Percentiles rank a stretch among this genome's conserved stretches.
Evolutionary conservation across 2,329 filamentous ascomycete genomes (phyloP).

Genomic region (Penicillium oxalicum): DNA sequence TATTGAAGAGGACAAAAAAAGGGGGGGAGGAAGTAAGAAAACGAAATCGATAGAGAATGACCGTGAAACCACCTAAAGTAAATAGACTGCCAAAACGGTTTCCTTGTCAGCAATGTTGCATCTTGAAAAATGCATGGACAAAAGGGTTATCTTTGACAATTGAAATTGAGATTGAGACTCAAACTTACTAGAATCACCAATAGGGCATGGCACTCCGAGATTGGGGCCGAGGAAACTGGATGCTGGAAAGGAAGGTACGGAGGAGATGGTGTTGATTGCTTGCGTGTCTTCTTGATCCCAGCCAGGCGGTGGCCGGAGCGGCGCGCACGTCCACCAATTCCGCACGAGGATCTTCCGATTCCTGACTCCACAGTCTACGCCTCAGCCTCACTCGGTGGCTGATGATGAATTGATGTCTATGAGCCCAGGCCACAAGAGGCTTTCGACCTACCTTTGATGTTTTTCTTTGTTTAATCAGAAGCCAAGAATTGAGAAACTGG

Average conservation of each 20-base stretch:
- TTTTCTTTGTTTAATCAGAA: no score
- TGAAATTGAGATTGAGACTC: neutral
- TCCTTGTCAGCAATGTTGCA: conserved; percentile 8
- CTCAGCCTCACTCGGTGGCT: no score
- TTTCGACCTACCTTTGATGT: no score
- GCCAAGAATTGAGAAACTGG: no score
- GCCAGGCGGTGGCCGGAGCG: conserved; percentile 18
- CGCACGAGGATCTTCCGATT: neutral
- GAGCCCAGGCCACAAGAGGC: neutral
- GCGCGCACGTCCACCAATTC: neutral
- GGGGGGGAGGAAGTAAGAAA: conserved; percentile 13
- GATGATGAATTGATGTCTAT: neutral
- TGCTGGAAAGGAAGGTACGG: conserved; percentile 10
- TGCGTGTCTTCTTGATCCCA: conserved; percentile 19
- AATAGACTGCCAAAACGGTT: conserved; percentile 20
- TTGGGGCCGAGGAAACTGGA: conserved; percentile 10
- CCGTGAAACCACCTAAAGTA: conserved; percentile 26
- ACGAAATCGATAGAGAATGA: conserved; percentile 21
- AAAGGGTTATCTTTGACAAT: neutral
- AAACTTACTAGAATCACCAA: conserved; percentile 21
- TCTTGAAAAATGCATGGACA: neutral
- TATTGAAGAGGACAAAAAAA: conserved; percentile 20
- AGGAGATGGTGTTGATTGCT: conserved; percentile 8
- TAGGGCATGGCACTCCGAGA: conserved; percentile 18
- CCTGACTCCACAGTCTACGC: no score